Evolutionary conservation across 768 basidiomycete species (phyloP), one percentile per base, ranked within the genome.

Genomic region (Lepiota venenata): DNA sequence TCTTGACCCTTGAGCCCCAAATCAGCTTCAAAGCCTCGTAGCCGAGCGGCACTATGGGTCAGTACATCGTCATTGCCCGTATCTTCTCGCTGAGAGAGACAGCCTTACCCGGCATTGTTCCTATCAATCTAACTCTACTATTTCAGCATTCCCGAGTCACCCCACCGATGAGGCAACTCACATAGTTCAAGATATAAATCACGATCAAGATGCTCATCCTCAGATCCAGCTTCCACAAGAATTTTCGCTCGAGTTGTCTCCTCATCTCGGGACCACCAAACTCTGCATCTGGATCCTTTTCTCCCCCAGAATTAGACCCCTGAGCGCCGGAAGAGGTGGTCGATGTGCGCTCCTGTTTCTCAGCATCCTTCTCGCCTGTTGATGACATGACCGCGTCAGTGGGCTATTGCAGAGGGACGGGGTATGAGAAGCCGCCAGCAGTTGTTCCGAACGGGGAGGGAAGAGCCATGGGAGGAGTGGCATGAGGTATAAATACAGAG

Each of bases 1-100:
- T 90, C 75, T 50, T 81, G 75, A 44, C 74, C 84, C 57, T 78
- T 68, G 15, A 91, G 72, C 37, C 79, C 69, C 27, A 91, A 74
- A 66, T 91, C 88, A 46, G 74, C 70, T 62, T 88, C 84, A 50
- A 91, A 85, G 0, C 88, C 89, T 32, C 81, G 76, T 39, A 90
- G 71, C 50, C 89, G 77, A 29, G 88, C 89, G 10, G 86, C 88
- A 41, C 88, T 88, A 59, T 7, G 38, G 16, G 47, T 18, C 22
- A 29, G 41, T 54, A 21, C 14, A 43, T 22, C 36, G 32, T 16
- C 35, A 36, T 15, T 29, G 8, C 32, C 11, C 16, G 35, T 15
- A 16, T 16, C 18, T 35, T 44, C 7, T 16, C 18, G 8, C 18
- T 2, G n/a, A 29, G 40, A 32, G 41, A 45, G 10, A 39, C 55